These are phyloP conservation scores for Globisporangium middletonii DNA, from an alignment of 352 stramenopile species.

Conservation along the genomic window DNA sequence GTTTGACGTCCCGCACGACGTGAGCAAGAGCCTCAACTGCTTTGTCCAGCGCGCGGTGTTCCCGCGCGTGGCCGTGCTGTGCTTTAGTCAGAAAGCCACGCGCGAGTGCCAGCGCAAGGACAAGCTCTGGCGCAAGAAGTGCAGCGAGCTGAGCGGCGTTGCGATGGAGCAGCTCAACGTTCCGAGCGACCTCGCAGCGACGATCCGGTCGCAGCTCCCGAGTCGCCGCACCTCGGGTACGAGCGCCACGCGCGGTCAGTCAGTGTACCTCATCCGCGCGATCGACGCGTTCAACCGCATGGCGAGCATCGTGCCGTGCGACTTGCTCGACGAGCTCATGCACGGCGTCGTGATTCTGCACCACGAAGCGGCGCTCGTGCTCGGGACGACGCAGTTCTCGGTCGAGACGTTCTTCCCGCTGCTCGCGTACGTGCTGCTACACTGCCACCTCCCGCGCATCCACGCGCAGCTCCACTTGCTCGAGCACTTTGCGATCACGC, in stretches of 20 bases:
- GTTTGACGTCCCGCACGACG: constrained; percentile 61
- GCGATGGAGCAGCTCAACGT: constrained; percentile 66
- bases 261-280: constrained; percentile 52
- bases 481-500: constrained; percentile 80
- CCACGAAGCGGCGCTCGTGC: constrained; percentile 76
- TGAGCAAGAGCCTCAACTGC: constrained; percentile 71
- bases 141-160: constrained; percentile 49
- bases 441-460: constrained; percentile 62
- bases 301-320: constrained; percentile 73
- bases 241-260: constrained; percentile 10
- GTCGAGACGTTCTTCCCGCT: constrained; percentile 86
- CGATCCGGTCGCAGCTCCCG: constrained; percentile 47
- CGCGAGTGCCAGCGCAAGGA: constrained; percentile 79
- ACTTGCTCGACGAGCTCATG: constrained; percentile 81
- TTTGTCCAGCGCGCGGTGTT: constrained; percentile 80
- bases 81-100: constrained; percentile 61
- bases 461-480: constrained; percentile 79
- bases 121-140: constrained; percentile 79
- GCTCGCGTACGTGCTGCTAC: constrained; percentile 74
- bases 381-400: constrained; percentile 84
- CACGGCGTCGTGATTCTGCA: constrained; percentile 80
- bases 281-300: constrained; percentile 82
- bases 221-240: constrained; percentile 26
- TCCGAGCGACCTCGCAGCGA: constrained; percentile 41
- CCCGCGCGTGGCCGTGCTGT: constrained; percentile 61